phyloP scores from a whole-genome alignment of 805 yeast genomes.

The Yamadazyma sp. region DNA sequence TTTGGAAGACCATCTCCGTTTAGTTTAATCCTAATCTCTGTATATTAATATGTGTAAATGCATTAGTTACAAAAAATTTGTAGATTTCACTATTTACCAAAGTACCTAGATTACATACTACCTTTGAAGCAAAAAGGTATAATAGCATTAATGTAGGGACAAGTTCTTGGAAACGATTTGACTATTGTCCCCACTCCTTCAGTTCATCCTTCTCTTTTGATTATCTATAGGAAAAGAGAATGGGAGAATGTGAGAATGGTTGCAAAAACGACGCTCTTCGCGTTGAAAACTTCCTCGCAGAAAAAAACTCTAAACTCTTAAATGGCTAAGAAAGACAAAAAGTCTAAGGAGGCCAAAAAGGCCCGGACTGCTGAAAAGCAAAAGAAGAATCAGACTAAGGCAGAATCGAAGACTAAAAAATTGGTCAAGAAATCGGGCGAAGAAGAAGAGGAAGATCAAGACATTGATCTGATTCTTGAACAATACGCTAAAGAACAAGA shows the following conservation, averaged over 20 bases:
- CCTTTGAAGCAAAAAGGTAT: too few species aligned
- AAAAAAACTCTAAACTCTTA: not conserved
- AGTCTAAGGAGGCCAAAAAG: slow-evolving; percentile 88
- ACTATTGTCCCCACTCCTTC: too few species aligned
- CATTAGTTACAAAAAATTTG: not conserved
- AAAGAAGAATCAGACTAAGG: slow-evolving; percentile 71
- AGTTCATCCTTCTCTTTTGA: not conserved
- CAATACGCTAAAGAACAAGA: slow-evolving; percentile 80
- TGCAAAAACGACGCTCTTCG: not conserved
- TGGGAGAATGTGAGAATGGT: not conserved
- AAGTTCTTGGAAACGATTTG: too few species aligned
- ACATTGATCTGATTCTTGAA: slow-evolving; percentile 78
- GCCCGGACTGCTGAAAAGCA: slow-evolving; percentile 82
- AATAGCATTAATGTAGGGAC: too few species aligned
- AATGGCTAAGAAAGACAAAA: slow-evolving; percentile 88
- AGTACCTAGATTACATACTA: too few species aligned
- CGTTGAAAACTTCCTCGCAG: slow-evolving; percentile 1
- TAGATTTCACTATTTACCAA: slow-evolving; percentile 1
- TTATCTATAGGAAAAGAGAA: not conserved
- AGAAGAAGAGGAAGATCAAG: slow-evolving; percentile 80
- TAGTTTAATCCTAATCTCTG: slow-evolving; percentile 27
- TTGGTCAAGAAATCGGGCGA: slow-evolving; percentile 72
- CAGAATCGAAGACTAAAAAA: slow-evolving; percentile 73
- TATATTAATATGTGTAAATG: slow-evolving; percentile 1
- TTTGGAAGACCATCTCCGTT: slow-evolving; percentile 97